phyloP scores from a whole-genome alignment of 2,329 filamentous ascomycete species.

The Tolypocladium nubicola region DNA sequence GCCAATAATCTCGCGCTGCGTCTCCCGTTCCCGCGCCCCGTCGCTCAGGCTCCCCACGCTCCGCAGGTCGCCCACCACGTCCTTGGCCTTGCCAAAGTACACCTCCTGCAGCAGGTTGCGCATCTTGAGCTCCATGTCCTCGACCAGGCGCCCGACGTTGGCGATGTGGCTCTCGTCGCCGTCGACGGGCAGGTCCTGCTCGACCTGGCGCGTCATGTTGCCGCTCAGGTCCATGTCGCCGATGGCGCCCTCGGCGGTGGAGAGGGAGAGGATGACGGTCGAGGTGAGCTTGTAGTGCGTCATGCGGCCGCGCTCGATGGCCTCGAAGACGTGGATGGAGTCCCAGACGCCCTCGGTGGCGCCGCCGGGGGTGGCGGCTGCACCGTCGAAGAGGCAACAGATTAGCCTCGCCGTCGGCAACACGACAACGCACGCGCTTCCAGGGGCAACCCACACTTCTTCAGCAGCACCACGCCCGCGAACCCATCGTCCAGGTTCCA shows the following conservation, averaged over 20 bases:
- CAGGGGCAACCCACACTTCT: conserved; percentile 59
- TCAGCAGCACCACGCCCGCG: conserved; percentile 87
- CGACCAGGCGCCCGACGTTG: conserved; percentile 87
- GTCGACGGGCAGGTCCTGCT: conserved; percentile 82
- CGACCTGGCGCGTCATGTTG: conserved; percentile 96
- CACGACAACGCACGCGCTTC: too few relatives aligned
- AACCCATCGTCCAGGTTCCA: conserved; percentile 99
- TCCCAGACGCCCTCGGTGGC: conserved; percentile 82
- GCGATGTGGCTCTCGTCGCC: conserved; percentile 88
- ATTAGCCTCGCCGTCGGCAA: background rate
- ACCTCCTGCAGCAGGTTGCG: conserved; percentile 95
- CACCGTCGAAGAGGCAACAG: background rate
- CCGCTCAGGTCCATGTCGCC: conserved; percentile 88
- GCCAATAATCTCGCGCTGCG: conserved; percentile 79
- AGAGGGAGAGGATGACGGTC: conserved; percentile 86
- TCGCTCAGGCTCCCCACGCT: conserved; percentile 80
- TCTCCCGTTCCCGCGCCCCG: conserved; percentile 69
- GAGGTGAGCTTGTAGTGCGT: conserved; percentile 97
- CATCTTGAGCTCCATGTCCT: conserved; percentile 99
- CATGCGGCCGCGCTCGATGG: conserved; percentile 79
- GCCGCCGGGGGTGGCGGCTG: conserved; percentile 55
- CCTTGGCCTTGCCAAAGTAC: conserved; percentile 98
- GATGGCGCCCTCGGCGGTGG: conserved; percentile 47
- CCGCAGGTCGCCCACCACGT: conserved; percentile 89
- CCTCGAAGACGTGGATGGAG: conserved; percentile 97